Percentiles rank a stretch among this genome's conserved stretches.
phyloP scores from a whole-genome alignment of 495 filamentous ascomycete species.

The Aspergillus heteromorphus region DNA sequence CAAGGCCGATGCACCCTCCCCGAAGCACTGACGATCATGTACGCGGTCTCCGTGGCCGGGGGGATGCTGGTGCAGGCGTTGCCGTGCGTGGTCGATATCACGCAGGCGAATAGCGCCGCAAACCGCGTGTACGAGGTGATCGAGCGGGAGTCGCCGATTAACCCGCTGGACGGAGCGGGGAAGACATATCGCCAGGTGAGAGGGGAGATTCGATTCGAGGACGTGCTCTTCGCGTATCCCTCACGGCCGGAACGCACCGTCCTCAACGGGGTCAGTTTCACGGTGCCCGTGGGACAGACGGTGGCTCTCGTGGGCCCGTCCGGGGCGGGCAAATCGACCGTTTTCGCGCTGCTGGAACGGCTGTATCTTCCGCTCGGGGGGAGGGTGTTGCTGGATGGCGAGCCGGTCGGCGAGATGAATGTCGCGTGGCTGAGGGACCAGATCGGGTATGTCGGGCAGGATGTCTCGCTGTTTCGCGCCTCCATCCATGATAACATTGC shows the following conservation, averaged over 20 bases:
- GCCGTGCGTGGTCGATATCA: constrained; percentile 8
- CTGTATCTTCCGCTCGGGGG: constrained; percentile 33
- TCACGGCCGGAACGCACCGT: constrained; percentile 6
- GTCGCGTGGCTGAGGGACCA: constrained; percentile 13
- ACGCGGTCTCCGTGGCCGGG: constrained; percentile 9
- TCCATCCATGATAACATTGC: constrained; percentile 63
- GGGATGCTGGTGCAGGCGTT: constrained; percentile 12
- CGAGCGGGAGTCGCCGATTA: constrained; percentile 71
- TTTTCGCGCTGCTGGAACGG: constrained; percentile 48
- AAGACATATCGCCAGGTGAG: not conserved
- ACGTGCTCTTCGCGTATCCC: constrained; percentile 18
- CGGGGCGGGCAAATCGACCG: constrained; percentile 54
- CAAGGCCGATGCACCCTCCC: constrained; percentile 11
- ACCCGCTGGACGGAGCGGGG: constrained; percentile 54
- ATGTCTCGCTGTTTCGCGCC: constrained; percentile 69
- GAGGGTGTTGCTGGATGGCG: not conserved
- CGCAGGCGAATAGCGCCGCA: constrained; percentile 27
- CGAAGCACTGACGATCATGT: constrained; percentile 11
- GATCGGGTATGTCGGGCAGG: constrained; percentile 45
- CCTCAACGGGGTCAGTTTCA: constrained; percentile 8
- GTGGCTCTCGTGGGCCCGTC: constrained; percentile 45
- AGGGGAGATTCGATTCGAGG: constrained; percentile 12
- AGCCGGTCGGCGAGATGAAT: constrained; percentile 4
- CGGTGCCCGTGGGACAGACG: constrained; percentile 6
- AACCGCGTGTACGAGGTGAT: constrained; percentile 81